A percentile compares a stretch with the other conserved stretches of the same genome.
Evolutionary conservation across 2,329 filamentous ascomycete species (phyloP).

Genomic region (Colletotrichum phormii): DNA sequence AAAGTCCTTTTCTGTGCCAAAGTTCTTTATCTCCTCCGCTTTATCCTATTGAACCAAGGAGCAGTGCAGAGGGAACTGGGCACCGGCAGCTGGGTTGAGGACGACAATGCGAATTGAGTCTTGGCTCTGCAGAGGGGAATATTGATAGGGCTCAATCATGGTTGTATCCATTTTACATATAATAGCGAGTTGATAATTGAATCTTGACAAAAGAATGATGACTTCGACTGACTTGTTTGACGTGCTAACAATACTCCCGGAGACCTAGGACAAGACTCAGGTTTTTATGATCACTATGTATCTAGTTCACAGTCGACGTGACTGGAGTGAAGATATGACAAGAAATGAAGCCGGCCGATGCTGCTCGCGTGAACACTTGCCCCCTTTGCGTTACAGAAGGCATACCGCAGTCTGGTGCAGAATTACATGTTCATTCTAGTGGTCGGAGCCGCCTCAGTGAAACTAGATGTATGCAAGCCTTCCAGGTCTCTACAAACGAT

Average conservation of each 20-base stretch:
- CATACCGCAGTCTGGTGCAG: neutral
- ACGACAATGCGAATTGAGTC: neutral
- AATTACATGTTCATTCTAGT: neutral
- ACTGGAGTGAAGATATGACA: too few species aligned
- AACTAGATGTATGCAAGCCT: too few species aligned
- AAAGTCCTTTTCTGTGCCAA: neutral
- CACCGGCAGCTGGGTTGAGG: too few species aligned
- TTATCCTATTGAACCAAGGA: neutral
- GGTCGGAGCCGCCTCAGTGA: too few species aligned
- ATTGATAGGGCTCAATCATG: neutral
- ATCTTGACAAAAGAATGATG: neutral
- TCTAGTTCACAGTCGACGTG: too few species aligned
- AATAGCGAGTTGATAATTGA: neutral
- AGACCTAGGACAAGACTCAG: neutral
- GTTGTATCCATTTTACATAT: neutral
- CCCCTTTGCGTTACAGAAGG: neutral
- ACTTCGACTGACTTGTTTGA: neutral
- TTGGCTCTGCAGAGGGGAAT: neutral
- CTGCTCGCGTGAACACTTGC: too few species aligned
- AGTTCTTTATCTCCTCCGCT: neutral
- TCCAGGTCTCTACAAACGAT: too few species aligned
- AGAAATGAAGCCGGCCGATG: too few species aligned
- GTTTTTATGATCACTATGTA: too few species aligned
- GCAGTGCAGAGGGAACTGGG: neutral
- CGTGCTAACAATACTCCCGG: neutral